Evolutionary conservation across 1,284 basidiomycete genomes (phyloP).

Genomic region (Austroboletus novae-zelandiae): DNA sequence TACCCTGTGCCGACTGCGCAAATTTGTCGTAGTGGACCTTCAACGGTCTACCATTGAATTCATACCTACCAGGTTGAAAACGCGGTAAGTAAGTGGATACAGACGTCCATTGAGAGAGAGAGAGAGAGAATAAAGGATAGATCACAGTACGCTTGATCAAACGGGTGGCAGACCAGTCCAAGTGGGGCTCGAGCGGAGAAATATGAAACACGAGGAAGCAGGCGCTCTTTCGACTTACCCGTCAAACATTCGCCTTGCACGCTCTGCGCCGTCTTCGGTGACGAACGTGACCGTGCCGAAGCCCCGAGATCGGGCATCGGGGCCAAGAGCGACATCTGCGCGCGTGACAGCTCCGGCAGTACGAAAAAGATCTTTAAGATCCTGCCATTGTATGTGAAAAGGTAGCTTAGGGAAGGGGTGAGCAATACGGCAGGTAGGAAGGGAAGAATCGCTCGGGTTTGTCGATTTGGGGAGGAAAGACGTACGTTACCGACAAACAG

Average conservation of each 20-base stretch:
- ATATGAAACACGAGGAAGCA: not conserved
- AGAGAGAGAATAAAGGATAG: not conserved
- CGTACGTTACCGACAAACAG: slow-evolving; percentile 72
- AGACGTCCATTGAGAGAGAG: not conserved
- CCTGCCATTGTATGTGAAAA: slow-evolving; percentile 97
- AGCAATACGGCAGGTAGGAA: slow-evolving; percentile 14
- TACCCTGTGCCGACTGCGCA: slow-evolving; percentile 45
- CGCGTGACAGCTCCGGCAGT: slow-evolving; percentile 91
- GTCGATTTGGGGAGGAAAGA: slow-evolving; percentile 20
- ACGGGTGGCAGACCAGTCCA: not conserved
- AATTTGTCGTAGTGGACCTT: slow-evolving; percentile 89
- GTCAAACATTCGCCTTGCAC: slow-evolving; percentile 84
- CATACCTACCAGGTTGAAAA: slow-evolving; percentile 52
- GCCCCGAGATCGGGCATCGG: slow-evolving; percentile 92
- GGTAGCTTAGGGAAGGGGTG: slow-evolving; percentile 66
- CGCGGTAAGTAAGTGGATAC: slow-evolving; percentile 11
- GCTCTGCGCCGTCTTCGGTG: slow-evolving; percentile 83
- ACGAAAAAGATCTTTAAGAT: slow-evolving; percentile 95
- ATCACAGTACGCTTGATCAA: not conserved
- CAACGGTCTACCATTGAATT: slow-evolving; percentile 80
- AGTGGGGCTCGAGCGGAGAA: not conserved
- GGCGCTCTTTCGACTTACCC: slow-evolving; percentile 51
- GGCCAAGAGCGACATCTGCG: slow-evolving; percentile 89
- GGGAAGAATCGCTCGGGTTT: not conserved
- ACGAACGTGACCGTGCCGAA: slow-evolving; percentile 95